Evolutionary conservation across 2,329 filamentous ascomycete species (phyloP), one percentile per base, ranked within the genome.

Genomic region (Aspergillus clavatus): DNA sequence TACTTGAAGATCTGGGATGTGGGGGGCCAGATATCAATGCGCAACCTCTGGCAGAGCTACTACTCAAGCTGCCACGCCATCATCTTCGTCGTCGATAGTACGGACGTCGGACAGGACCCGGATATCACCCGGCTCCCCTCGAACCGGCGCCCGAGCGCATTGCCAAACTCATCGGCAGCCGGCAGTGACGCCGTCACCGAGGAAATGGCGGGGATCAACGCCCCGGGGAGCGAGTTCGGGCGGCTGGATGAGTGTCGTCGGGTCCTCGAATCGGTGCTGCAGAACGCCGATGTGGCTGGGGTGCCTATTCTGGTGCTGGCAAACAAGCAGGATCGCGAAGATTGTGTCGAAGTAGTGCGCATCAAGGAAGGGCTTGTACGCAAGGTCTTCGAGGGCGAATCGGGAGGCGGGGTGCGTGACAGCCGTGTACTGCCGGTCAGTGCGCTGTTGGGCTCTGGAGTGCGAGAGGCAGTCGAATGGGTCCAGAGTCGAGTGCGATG

Each of bases 1-100:
- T 96, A 97, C 75, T 78, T 98, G 63, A 95, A 96, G 75, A 86
- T 98, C 59, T 97, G 93, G 93, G 93, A 98, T 65, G 89, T 98
- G 1, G 93, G 93, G 53, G 93, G 93, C 5, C 93, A 98, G 70
- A 83, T 93, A 62, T 86, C 81, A 22, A 79, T 98, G 63, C 84
- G 93, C 51, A 85, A 86, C 52, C 81, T 97, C 24, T 98, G 93
- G 93, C 89, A 95, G 68, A 89, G 84, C 68, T 98, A 98, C 74
- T 98, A 96, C 75, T 78, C 83, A 40, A 87, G 82, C 67, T 95
- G 89, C 61, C 93, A 98, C 68, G 93, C 93, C 55, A 95, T 98
- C 60, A 88, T 98, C 52, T 98, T 97, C 70, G 89, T 98, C 48
- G 89, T 98, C 60, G 93, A 98, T 72, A 91, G 86, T 66, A 89